Base-by-base conservation (phyloP, 257 asterid species). In the Cruciata laevipes region DNA sequence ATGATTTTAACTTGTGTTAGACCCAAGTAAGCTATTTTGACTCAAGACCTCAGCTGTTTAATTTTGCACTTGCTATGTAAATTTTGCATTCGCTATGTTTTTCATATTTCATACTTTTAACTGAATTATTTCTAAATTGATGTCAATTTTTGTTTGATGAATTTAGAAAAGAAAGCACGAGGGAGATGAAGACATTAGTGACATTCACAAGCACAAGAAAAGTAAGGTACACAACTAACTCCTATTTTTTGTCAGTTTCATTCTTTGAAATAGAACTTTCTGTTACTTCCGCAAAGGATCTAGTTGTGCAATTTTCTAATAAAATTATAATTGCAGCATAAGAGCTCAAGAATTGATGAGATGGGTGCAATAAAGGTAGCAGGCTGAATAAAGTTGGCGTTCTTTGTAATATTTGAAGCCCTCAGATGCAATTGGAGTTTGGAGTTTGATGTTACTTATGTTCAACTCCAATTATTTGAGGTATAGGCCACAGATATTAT, bases 271-370 rank as follows among this genome's bases (percentile, higher is more conserved):
- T 61, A 17, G 35, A 61, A 17, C 31, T 35, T 17, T 62, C 25
- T 56, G 20, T 30, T 40, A 25, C 40, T 31, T 23, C 35, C 49
- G 33, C 23, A 64, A 7, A 32, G 71, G 71, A 62, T 37, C 47
- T 18, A 70, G 74, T 71, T 35, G 37, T 74, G 71, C 75, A 52
- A 73, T 66, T 66, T 69, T 83, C 79, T 75, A 71, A 68, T 68
- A 68, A 16, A 85, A 60, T 68, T 74, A 79, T 49, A 60, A 64
- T 65, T 78, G 89, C 96, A 90, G 99, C 99, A 88, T 80, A 93
- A 84, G 86, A 88, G 95, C 89, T 86, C 95, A 81, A 93, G 85
- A 86, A 82, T 93, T 32, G 96, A 89, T 69, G 97, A 93, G 81
- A 80, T 88, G 85, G 90, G 94, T 75, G 90, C 89, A 74, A 84